A percentile compares a stretch with the other conserved stretches of the same genome.
Conservation (phyloP, 148 eudicot species). For the Amaranthus hypochondriacus region DNA sequence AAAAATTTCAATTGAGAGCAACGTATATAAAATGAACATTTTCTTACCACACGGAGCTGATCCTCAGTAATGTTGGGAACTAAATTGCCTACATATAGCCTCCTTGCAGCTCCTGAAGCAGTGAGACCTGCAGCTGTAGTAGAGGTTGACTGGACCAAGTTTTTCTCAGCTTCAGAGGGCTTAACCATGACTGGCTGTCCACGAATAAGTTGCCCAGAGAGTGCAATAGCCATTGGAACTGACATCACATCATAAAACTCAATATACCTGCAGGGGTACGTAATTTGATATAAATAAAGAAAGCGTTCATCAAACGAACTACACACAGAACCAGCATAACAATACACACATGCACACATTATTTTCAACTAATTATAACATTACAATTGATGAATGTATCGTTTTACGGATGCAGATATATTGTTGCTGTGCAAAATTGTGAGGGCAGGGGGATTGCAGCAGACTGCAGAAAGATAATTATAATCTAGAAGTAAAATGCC, state of each 20-base stretch:
- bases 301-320: not conserved
- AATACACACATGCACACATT: not conserved
- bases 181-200: constrained; percentile 95
- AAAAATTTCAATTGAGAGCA: not conserved
- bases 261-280: constrained; percentile 51
- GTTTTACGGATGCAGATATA: not conserved
- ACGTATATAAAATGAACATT: not conserved
- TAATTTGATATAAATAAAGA: not conserved
- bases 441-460: too few relatives aligned
- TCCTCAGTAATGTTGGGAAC: constrained; percentile 72
- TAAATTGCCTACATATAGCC: constrained; percentile 82
- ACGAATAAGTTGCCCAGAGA: constrained; percentile 84
- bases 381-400: not conserved
- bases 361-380: not conserved
- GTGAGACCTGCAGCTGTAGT: constrained; percentile 44
- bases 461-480: too few relatives aligned
- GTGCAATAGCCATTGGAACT: constrained; percentile 95
- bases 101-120: constrained; percentile 70
- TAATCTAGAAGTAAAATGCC: too few relatives aligned
- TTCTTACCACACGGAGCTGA: constrained; percentile 79
- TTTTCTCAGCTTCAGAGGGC: constrained; percentile 97
- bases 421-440: not conserved
- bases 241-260: constrained; percentile 93
- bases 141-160: constrained; percentile 68
- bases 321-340: not conserved